phyloP scores from a whole-genome alignment of 75 land plant genomes.

The Azolla pinnata region DNA sequence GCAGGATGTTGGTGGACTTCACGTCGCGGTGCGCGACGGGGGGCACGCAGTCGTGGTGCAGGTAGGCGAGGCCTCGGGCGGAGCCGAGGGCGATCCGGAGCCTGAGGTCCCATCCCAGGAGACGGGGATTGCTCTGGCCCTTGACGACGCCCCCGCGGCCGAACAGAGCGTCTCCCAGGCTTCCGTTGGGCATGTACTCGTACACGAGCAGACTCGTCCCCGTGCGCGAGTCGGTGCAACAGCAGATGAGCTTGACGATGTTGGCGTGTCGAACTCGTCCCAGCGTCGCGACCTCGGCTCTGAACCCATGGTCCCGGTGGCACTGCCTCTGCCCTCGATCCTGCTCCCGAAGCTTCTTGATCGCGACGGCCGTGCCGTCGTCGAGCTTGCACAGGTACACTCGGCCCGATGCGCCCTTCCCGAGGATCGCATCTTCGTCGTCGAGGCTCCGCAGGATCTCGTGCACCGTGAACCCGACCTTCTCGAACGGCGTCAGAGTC shows the following conservation, averaged over 20 bases:
- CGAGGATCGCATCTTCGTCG: constrained; percentile 34
- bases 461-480: constrained; percentile 45
- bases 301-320: constrained; percentile 28
- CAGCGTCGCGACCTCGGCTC: constrained; percentile 55
- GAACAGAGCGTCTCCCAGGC: constrained; percentile 48
- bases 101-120: constrained; percentile 27
- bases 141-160: constrained; percentile 20
- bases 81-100: constrained; percentile 45
- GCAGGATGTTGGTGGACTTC: constrained; percentile 60
- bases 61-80: constrained; percentile 47
- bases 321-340: background rate
- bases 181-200: constrained; percentile 74
- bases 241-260: constrained; percentile 68
- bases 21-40: constrained; percentile 59
- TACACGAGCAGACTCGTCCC: constrained; percentile 52
- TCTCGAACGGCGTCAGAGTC: constrained; percentile 53
- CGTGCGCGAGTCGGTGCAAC: constrained; percentile 52
- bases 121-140: too few species aligned
- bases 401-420: constrained; percentile 39
- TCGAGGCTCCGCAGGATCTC: constrained; percentile 39
- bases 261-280: constrained; percentile 64
- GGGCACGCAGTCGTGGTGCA: constrained; percentile 54
- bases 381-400: constrained; percentile 33
- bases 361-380: constrained; percentile 39
- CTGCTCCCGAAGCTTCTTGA: constrained; percentile 36